phyloP scores from a whole-genome alignment of 2,329 filamentous ascomycete species.

The Xylaria sp. region DNA sequence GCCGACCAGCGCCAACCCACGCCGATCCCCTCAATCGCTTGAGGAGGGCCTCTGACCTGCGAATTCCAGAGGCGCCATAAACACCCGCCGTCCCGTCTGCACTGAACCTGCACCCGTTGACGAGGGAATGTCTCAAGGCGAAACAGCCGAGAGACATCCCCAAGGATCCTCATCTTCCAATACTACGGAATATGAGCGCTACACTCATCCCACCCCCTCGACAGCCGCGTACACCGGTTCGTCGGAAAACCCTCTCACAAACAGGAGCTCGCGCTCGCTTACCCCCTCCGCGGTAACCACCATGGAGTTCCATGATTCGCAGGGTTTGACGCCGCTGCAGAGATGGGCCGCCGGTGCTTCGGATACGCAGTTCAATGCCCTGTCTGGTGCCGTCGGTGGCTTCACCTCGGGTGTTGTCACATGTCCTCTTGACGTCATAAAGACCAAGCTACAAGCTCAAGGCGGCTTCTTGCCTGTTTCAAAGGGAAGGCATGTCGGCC shows the following conservation, averaged over 20 bases:
- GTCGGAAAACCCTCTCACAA: constrained; percentile 38
- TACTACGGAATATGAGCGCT: constrained; percentile 52
- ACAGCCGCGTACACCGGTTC: constrained; percentile 45
- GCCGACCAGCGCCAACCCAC: constrained; percentile 17
- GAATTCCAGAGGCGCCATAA: constrained; percentile 39
- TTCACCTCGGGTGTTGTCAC: constrained; percentile 95
- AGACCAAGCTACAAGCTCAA: constrained; percentile 96
- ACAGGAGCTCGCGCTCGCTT: constrained; percentile 25
- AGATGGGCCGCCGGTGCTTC: constrained; percentile 66
- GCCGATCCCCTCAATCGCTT: constrained; percentile 29
- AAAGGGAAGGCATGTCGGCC: constrained; percentile 60
- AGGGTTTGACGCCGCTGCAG: constrained; percentile 58
- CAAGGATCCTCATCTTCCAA: constrained; percentile 44
- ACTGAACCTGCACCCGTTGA: constrained; percentile 26
- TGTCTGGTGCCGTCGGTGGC: constrained; percentile 88
- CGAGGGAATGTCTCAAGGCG: constrained; percentile 63
- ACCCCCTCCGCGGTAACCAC: constrained; percentile 42
- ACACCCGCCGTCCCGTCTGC: constrained; percentile 23
- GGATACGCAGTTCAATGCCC: constrained; percentile 77
- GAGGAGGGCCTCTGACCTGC: constrained; percentile 41
- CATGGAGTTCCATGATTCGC: constrained; percentile 48
- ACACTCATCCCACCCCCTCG: constrained; percentile 43
- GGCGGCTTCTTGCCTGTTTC: constrained; percentile 75
- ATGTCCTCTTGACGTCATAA: constrained; percentile 98
- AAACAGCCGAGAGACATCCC: constrained; percentile 51